phyloP scores from a whole-genome alignment of 345 rosid species.

The Kandelia obovata region DNA sequence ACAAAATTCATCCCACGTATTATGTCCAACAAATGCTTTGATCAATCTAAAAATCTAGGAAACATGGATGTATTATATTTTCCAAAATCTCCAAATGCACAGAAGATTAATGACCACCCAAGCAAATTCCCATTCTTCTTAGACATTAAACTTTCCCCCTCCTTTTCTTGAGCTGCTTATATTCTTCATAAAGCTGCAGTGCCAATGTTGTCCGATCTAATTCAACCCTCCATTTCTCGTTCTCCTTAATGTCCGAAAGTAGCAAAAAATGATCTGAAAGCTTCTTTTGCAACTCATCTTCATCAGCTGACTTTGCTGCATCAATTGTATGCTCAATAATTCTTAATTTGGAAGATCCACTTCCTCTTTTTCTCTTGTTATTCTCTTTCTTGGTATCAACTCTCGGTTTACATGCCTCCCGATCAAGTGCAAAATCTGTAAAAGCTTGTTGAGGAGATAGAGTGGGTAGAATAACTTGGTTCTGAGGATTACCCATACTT shows the following conservation, averaged over 20 bases:
- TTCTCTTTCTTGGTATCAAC: constrained; percentile 31
- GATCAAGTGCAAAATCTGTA: constrained; percentile 47
- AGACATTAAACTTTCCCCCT: constrained; percentile 9
- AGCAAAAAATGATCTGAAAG: constrained; percentile 50
- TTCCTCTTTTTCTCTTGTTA: constrained; percentile 56
- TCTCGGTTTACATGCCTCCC: constrained; percentile 50
- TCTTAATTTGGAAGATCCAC: constrained; percentile 12
- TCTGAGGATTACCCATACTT: constrained; percentile 54
- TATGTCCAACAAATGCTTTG: too few relatives aligned
- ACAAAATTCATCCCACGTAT: too few relatives aligned
- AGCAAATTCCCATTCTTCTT: background rate
- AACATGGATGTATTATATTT: too few relatives aligned
- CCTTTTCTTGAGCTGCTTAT: constrained; percentile 41
- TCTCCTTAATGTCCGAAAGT: constrained; percentile 49
- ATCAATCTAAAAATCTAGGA: too few relatives aligned
- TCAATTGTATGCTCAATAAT: constrained; percentile 9
- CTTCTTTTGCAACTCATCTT: constrained; percentile 49
- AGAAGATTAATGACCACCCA: too few relatives aligned
- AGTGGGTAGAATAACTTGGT: constrained; percentile 48
- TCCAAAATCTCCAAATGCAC: too few relatives aligned
- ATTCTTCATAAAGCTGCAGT: constrained; percentile 47
- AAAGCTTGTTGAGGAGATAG: constrained; percentile 79
- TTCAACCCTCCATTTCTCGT: constrained; percentile 42
- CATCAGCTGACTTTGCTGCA: constrained; percentile 25
- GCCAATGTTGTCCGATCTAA: constrained; percentile 29